Evolutionary conservation across 345 rosid genomes (phyloP).

Genomic region (Eucalyptus cloeziana): DNA sequence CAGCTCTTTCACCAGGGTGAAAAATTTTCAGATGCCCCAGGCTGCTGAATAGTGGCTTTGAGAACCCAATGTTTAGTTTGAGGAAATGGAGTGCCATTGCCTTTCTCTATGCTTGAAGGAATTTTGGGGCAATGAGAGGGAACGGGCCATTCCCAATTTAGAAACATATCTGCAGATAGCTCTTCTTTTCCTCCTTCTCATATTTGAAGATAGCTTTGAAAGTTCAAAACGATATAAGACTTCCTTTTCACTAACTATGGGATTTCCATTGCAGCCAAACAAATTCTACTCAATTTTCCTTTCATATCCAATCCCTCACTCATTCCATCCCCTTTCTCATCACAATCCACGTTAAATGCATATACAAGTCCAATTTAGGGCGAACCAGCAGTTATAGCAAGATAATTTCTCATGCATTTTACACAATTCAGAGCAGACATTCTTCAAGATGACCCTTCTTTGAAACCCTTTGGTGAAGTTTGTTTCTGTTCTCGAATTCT

Average conservation of each 20-base stretch:
- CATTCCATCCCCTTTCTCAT: background rate
- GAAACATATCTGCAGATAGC: background rate
- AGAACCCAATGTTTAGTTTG: background rate
- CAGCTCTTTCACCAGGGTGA: background rate
- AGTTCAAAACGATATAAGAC: background rate
- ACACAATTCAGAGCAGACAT: background rate
- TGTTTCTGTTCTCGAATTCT: background rate
- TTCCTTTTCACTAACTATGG: background rate
- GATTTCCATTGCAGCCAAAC: background rate
- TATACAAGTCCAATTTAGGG: background rate
- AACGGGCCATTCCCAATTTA: background rate
- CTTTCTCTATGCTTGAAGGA: background rate
- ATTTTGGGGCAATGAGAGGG: background rate
- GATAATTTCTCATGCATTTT: background rate
- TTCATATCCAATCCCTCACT: background rate
- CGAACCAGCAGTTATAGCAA: background rate
- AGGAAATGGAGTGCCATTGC: background rate
- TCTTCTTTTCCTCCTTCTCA: background rate
- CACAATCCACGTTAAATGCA: background rate
- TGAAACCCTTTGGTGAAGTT: background rate
- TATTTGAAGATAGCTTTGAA: background rate
- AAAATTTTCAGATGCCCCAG: background rate
- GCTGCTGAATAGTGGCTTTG: background rate
- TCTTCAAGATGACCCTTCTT: background rate
- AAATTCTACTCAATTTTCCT: background rate